phyloP scores from a whole-genome alignment of 352 stramenopile species.

The Globisporangium uncinulatum region DNA sequence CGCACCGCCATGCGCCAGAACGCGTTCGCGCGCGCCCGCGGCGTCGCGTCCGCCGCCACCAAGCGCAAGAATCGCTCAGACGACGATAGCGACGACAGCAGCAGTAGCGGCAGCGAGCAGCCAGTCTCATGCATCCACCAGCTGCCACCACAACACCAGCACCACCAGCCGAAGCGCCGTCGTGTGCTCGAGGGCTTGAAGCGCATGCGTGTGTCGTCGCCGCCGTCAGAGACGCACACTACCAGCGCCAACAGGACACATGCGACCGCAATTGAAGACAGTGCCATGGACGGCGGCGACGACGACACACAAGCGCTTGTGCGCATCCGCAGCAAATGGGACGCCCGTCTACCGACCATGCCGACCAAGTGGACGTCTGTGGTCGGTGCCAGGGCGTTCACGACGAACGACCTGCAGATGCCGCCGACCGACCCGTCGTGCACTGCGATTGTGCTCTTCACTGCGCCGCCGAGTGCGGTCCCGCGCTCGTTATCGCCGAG shows the following conservation, averaged over 20 bases:
- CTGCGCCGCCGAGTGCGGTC: constrained; percentile 28
- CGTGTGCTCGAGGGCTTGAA: constrained; percentile 61
- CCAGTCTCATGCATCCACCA: constrained; percentile 9
- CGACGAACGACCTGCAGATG: constrained; percentile 9
- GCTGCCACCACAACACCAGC: constrained; percentile 7
- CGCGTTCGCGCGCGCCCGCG: constrained; percentile 36
- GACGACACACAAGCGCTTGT: constrained; percentile 1
- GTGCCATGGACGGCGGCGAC: constrained; percentile 11
- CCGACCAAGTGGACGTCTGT: constrained; percentile 3
- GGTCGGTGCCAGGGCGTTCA: not conserved
- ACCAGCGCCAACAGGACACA: constrained; percentile 7
- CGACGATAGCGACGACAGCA: constrained; percentile 8
- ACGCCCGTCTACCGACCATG: not conserved
- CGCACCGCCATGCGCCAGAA: constrained; percentile 35
- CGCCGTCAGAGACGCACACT: constrained; percentile 16
- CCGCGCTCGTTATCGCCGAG: constrained; percentile 14
- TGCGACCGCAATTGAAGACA: constrained; percentile 30
- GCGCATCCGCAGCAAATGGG: not conserved
- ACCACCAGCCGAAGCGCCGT: constrained; percentile 11
- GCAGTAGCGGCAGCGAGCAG: not conserved
- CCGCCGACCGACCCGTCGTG: constrained; percentile 23
- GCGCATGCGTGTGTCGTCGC: constrained; percentile 60
- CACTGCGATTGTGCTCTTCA: constrained; percentile 56
- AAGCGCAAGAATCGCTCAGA: constrained; percentile 40
- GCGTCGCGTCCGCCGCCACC: constrained; percentile 13